A percentile compares a stretch with the other conserved stretches of the same genome.
phyloP scores from a whole-genome alignment of 1,284 basidiomycete species.

The Laetiporus sulphureus region DNA sequence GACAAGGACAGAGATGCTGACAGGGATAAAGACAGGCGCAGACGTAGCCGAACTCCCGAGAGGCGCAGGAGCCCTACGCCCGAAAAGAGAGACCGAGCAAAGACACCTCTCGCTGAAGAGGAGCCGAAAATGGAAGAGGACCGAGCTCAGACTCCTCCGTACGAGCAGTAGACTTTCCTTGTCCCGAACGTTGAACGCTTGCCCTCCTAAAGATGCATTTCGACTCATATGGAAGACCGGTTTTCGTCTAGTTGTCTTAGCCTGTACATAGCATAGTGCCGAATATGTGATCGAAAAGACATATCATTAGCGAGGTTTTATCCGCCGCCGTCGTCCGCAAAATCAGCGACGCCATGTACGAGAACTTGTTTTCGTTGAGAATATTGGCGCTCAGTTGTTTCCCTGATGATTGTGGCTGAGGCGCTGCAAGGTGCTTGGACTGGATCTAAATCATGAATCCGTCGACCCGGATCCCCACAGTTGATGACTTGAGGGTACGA shows the following conservation, averaged over 20 bases:
- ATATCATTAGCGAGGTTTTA: too few relatives aligned
- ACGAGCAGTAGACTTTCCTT: constrained; percentile 24
- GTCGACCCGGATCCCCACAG: constrained; percentile 21
- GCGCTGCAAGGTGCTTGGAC: too few relatives aligned
- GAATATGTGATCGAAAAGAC: too few relatives aligned
- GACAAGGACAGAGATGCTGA: constrained; percentile 31
- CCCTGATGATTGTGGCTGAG: too few relatives aligned
- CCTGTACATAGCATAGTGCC: too few relatives aligned
- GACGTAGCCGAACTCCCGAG: constrained; percentile 40
- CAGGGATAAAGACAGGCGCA: constrained; percentile 37
- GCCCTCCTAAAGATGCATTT: too few relatives aligned
- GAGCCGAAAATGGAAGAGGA: constrained; percentile 44
- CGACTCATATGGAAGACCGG: too few relatives aligned
- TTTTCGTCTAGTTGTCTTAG: too few relatives aligned
- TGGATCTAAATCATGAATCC: constrained; percentile 6
- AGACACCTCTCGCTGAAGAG: constrained; percentile 38
- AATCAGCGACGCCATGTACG: too few relatives aligned
- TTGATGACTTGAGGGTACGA: constrained; percentile 35
- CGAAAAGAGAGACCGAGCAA: constrained; percentile 39
- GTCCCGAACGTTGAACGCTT: neutral
- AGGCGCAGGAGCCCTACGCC: constrained; percentile 45
- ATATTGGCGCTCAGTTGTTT: too few relatives aligned
- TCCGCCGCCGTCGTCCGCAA: too few relatives aligned
- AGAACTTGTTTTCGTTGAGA: too few relatives aligned
- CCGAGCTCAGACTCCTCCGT: constrained; percentile 44